phyloP scores from a whole-genome alignment of 176 grass and related monocot species.

The Rhynchospora tenuis region DNA sequence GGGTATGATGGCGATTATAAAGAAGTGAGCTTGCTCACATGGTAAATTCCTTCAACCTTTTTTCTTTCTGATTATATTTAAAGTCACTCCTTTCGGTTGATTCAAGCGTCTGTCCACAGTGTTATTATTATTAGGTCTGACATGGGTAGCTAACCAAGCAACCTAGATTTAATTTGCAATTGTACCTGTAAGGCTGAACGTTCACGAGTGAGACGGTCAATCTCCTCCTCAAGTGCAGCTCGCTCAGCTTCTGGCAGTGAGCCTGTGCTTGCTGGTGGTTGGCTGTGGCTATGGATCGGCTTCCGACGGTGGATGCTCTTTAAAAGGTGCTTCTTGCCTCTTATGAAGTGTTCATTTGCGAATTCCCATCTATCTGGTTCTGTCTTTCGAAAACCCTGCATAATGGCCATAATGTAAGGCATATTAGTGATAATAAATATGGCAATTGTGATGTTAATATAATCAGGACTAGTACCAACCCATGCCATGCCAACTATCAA shows the following conservation, averaged over 20 bases:
- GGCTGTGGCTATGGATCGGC: constrained; percentile 93
- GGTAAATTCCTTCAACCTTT: not conserved
- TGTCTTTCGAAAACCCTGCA: constrained; percentile 89
- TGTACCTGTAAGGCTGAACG: constrained; percentile 41
- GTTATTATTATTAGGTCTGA: not conserved
- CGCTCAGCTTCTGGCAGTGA: constrained; percentile 48
- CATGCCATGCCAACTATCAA: not conserved
- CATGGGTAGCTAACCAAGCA: not conserved
- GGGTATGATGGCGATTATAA: not conserved
- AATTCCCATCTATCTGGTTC: constrained; percentile 98
- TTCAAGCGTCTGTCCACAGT: not conserved
- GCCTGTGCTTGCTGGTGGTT: constrained; percentile 49
- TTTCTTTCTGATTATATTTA: not conserved
- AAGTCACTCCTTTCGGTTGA: not conserved
- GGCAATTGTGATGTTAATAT: not conserved
- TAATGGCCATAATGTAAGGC: constrained; percentile 7
- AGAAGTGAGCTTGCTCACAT: not conserved
- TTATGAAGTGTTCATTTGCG: constrained; percentile 72
- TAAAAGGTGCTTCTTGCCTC: constrained; percentile 80
- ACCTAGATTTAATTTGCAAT: not conserved
- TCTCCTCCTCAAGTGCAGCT: constrained; percentile 75
- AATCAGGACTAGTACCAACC: too few relatives aligned
- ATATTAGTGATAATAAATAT: not conserved
- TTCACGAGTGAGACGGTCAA: constrained; percentile 68
- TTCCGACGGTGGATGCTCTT: constrained; percentile 89